Base-by-base conservation (phyloP, 495 filamentous ascomycete genomes). In the Hypoxylon perforatum region DNA sequence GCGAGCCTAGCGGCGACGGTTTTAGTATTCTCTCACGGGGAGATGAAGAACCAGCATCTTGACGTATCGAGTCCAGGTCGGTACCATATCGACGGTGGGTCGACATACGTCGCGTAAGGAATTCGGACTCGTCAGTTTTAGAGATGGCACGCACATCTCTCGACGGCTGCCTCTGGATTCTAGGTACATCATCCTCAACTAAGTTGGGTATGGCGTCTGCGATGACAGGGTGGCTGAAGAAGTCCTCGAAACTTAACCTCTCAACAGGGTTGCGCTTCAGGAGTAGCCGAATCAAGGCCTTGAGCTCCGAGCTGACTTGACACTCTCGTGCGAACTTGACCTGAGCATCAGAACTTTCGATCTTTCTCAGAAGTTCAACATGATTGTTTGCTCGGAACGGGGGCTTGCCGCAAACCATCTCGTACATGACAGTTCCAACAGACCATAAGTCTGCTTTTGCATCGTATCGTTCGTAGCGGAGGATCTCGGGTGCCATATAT, bases 401-500 rank as follows among this genome's bases (percentile, higher is more conserved):
- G 8, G 95, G 93, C 71, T 85, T 90, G 53, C 93, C 95, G 2
- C 89, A 89, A 42, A 96, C 87, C 93, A 98, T 97, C 81, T 99
- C 95, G 75, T 90, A 95, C 18, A 96, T 78, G 8, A 99, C 95
- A 4, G 96, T 97, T 33, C 95, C 95, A 36, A 97, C 91, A 18
- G 95, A 99, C 95, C 95, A 99, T 35, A 99, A 79, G 81, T 99
- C 95, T 39, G 93, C 95, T 73, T 94, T 96, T 44, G 94, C 92
- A 79, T 97, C 94, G 76, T 99, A 99, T 74, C 93, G 94, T 74
- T 99, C 94, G 69, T 97, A 99, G 41, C 94, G 88, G 41, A 99
- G 85, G 60, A 99, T 99, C 77, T 99, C 95, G 1, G 95, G 95
- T 1, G 95, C 95, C 95, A 99, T 99, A 77, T 99, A 99, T 21